A percentile compares a stretch with the other conserved stretches of the same genome.
Conservation (phyloP, 495 filamentous ascomycete genomes). For the Pseudomonodictys pantanalensis region DNA sequence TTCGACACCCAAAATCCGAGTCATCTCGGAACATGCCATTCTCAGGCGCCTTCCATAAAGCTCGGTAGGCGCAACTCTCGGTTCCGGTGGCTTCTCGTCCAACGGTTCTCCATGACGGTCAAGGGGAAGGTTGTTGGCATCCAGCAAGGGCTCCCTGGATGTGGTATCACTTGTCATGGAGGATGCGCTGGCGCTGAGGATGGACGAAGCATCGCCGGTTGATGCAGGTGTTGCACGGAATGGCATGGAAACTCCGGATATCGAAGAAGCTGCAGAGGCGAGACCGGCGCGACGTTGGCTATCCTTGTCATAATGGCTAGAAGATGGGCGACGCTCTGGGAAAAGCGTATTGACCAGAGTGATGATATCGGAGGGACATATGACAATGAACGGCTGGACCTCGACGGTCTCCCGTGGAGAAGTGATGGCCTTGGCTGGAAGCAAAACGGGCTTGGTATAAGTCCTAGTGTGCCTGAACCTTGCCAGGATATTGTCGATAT, state of each 20-base stretch:
- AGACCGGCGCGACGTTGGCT: constrained; percentile 49
- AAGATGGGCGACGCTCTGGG: constrained; percentile 59
- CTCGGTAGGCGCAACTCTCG: constrained; percentile 38
- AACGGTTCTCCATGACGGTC: constrained; percentile 8
- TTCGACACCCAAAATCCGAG: constrained; percentile 57
- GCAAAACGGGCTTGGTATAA: constrained; percentile 57
- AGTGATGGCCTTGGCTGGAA: constrained; percentile 65
- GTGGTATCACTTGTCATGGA: constrained; percentile 67
- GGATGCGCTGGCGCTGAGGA: constrained; percentile 64
- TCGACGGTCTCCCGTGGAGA: constrained; percentile 67
- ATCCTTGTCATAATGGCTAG: constrained; percentile 44
- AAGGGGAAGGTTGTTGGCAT: constrained; percentile 42
- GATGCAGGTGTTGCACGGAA: constrained; percentile 33
- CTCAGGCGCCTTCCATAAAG: constrained; percentile 46
- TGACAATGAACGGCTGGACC: constrained; percentile 68
- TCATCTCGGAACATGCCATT: constrained; percentile 64
- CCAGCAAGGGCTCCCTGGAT: constrained; percentile 62
- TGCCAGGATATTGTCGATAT: constrained; percentile 72
- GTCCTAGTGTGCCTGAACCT: constrained; percentile 58
- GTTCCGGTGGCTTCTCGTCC: constrained; percentile 19
- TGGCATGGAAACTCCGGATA: constrained; percentile 58
- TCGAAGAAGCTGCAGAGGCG: constrained; percentile 63
- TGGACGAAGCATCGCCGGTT: constrained; percentile 45
- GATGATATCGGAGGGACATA: constrained; percentile 69
- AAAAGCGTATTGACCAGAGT: constrained; percentile 70